These are phyloP conservation scores for Lachancea meyersii DNA, from an alignment of 805 yeast genomes.

Conservation along the genomic window DNA sequence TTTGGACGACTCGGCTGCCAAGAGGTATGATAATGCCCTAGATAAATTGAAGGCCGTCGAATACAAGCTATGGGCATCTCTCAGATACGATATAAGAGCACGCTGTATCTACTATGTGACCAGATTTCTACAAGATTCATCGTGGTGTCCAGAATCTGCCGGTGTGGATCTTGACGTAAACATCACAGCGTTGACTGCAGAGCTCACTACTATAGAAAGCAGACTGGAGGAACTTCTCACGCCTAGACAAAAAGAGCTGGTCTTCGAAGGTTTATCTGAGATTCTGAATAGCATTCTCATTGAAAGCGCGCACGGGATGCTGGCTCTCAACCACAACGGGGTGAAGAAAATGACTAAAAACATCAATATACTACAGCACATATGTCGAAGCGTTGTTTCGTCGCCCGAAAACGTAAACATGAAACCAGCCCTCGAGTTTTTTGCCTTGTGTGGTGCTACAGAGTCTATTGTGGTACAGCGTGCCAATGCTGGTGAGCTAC, in stretches of 20 bases:
- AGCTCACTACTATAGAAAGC: conserved; percentile 25
- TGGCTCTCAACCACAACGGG: conserved; percentile 27
- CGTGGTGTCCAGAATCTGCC: conserved; percentile 29
- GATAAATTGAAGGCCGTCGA: conserved; percentile 18
- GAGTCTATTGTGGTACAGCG: conserved; percentile 20
- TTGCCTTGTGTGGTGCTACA: conserved; percentile 20
- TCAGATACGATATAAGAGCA: conserved; percentile 29
- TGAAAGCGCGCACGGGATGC: conserved; percentile 22
- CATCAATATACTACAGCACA: conserved; percentile 28
- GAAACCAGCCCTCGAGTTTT: conserved; percentile 21
- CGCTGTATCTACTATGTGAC: conserved; percentile 28
- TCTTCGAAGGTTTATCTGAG: conserved; percentile 26
- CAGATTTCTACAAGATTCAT: conserved; percentile 20
- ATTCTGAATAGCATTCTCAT: conserved; percentile 22
- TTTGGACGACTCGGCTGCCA: conserved; percentile 16
- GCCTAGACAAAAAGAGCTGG: conserved; percentile 15
- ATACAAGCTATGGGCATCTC: conserved; percentile 17
- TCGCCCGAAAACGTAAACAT: conserved; percentile 22
- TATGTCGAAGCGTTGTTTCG: conserved; percentile 20
- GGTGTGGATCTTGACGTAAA: conserved; percentile 28
- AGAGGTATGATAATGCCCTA: conserved; percentile 18
- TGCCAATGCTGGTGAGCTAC: conserved; percentile 16
- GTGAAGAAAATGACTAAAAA: conserved; percentile 28
- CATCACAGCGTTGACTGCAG: conserved; percentile 25
- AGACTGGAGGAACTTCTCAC: conserved; percentile 21